These are phyloP conservation scores for Diaporthe sp. DNA, from an alignment of 2,329 filamentous ascomycete genomes.

Conservation along the genomic window DNA sequence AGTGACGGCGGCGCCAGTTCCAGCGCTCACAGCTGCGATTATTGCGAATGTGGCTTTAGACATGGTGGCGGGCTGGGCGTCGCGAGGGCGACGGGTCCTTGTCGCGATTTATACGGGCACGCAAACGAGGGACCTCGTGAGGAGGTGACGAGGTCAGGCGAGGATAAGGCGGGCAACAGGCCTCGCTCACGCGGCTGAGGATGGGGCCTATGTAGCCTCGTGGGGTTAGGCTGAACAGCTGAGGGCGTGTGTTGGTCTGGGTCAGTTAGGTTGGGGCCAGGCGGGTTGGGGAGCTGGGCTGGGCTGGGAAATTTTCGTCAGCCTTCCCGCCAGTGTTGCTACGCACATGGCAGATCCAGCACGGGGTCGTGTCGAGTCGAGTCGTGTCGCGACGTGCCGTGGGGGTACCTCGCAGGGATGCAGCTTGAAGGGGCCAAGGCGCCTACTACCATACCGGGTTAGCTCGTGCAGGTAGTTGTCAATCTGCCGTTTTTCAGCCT, in stretches of 20 bases:
- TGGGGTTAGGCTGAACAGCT: slow-evolving; percentile 20
- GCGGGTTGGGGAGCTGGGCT: not conserved
- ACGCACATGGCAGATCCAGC: not conserved
- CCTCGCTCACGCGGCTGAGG: slow-evolving; percentile 34
- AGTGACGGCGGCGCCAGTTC: slow-evolving; percentile 80
- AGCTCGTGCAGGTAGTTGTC: not conserved
- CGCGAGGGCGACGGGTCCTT: slow-evolving; percentile 8
- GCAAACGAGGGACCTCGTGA: not conserved
- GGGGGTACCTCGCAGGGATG: slow-evolving; percentile 17
- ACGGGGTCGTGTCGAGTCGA: slow-evolving; percentile 9
- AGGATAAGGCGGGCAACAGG: slow-evolving; percentile 27
- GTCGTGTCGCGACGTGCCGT: not conserved
- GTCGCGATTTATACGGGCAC: slow-evolving; percentile 32
- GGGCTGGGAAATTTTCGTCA: slow-evolving; percentile 10
- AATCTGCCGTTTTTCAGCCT: slow-evolving; percentile 8
- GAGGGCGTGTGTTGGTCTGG: slow-evolving; percentile 2
- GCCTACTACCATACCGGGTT: not conserved
- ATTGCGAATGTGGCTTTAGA: slow-evolving; percentile 82
- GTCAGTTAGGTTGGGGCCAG: not conserved
- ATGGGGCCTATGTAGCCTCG: slow-evolving; percentile 30
- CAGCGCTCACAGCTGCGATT: slow-evolving; percentile 80
- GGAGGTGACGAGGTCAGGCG: slow-evolving; percentile 34
- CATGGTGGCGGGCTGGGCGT: slow-evolving; percentile 61
- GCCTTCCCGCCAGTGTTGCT: not conserved
- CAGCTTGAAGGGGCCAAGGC: not conserved